phyloP scores from a whole-genome alignment of 345 rosid genomes.

The Conringia planisiliqua region DNA sequence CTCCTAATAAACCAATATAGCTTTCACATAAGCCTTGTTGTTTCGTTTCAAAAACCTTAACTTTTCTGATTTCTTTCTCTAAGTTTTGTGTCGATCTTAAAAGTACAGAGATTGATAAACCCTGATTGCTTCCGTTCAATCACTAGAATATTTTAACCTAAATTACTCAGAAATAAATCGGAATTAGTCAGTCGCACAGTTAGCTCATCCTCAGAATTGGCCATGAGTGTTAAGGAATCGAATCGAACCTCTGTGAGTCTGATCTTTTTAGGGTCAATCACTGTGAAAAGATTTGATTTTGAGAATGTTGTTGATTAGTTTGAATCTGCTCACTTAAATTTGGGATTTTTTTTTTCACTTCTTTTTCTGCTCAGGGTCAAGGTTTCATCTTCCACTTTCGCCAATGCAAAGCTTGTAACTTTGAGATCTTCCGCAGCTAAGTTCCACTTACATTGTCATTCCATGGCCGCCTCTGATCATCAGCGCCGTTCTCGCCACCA shows the following conservation, averaged over 20 bases:
- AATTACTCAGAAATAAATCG: background rate
- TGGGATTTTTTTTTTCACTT: background rate
- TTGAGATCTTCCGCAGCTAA: background rate
- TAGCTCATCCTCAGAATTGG: background rate
- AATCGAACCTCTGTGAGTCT: background rate
- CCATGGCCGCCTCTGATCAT: slow-evolving; percentile 37
- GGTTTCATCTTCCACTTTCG: slow-evolving; percentile 9
- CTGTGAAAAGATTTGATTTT: slow-evolving; percentile 3
- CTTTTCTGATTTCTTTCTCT: background rate
- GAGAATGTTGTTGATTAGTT: background rate
- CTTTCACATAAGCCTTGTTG: background rate
- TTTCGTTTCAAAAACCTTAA: background rate
- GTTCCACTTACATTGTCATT: background rate
- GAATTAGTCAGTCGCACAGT: background rate
- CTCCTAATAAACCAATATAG: background rate
- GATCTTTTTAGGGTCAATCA: background rate
- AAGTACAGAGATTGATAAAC: background rate
- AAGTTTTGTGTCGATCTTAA: background rate
- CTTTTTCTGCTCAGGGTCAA: background rate
- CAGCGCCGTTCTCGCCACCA: background rate
- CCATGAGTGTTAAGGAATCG: background rate
- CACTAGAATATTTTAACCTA: background rate
- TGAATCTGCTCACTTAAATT: background rate
- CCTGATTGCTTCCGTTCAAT: background rate
- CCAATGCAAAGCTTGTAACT: slow-evolving; percentile 21